Evolutionary conservation across 768 basidiomycete species (phyloP).

Genomic region (Phanerochaete carnosa): DNA sequence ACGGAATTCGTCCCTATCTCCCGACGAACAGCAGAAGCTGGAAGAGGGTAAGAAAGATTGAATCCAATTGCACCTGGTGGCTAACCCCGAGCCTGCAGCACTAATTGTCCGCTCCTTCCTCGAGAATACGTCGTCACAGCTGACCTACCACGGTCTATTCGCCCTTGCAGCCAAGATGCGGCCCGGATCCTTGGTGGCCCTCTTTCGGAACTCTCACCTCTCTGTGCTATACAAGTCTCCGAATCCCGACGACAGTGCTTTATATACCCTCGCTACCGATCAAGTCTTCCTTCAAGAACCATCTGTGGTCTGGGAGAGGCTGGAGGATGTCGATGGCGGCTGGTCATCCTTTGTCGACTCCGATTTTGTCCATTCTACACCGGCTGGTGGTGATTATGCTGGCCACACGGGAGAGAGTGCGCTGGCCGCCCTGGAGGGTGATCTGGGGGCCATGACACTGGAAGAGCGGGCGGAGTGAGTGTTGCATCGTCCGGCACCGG

Average conservation of each 20-base stretch:
- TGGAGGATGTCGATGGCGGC: slow-evolving; percentile 84
- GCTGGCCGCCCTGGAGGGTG: slow-evolving; percentile 46
- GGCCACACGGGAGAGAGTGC: slow-evolving; percentile 66
- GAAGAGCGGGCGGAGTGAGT: slow-evolving; percentile 64
- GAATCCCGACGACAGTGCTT: slow-evolving; percentile 35
- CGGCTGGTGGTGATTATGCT: slow-evolving; percentile 79
- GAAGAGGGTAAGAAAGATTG: slow-evolving; percentile 55
- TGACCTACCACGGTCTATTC: slow-evolving; percentile 88
- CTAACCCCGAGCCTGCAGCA: slow-evolving; percentile 40
- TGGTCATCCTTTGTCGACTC: slow-evolving; percentile 78
- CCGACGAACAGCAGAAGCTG: slow-evolving; percentile 59
- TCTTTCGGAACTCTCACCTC: slow-evolving; percentile 89
- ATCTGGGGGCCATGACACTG: slow-evolving; percentile 34
- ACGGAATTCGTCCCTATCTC: slow-evolving; percentile 27
- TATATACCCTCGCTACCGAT: slow-evolving; percentile 87
- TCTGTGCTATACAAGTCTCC: slow-evolving; percentile 74
- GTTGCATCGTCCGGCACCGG: neutral
- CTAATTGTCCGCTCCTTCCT: slow-evolving; percentile 66
- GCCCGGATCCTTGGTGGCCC: slow-evolving; percentile 67
- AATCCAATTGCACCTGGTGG: neutral
- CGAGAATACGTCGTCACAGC: slow-evolving; percentile 68
- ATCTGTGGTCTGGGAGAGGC: slow-evolving; percentile 84
- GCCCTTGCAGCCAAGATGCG: slow-evolving; percentile 53
- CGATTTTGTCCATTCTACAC: slow-evolving; percentile 57
- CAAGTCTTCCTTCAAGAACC: slow-evolving; percentile 74